A percentile compares a stretch with the other conserved stretches of the same genome.
Conservation (phyloP, 148 eudicot genomes). For the Rhododendron kiyosumense region DNA sequence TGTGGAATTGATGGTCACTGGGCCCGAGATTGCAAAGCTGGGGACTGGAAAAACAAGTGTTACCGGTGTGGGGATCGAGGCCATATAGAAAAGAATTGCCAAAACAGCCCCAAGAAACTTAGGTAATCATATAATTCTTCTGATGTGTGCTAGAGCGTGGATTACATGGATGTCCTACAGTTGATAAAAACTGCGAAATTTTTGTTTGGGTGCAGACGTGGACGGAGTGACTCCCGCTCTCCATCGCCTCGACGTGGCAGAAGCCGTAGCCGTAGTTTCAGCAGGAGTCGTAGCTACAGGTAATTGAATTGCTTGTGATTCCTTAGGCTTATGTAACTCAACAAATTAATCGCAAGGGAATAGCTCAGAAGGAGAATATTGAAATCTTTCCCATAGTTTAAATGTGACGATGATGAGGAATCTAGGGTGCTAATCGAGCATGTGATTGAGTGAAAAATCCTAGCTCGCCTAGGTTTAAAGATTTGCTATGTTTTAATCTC, state of each 20-base stretch:
- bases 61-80: slow-evolving; percentile 79
- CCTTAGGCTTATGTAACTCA: background rate
- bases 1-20: slow-evolving; percentile 98
- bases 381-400: background rate
- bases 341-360: background rate
- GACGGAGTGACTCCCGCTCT: slow-evolving; percentile 53
- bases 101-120: slow-evolving; percentile 61
- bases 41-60: slow-evolving; percentile 86
- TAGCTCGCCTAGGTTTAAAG: too few relatives aligned
- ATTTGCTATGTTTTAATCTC: too few relatives aligned
- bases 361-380: background rate
- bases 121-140: slow-evolving; percentile 16
- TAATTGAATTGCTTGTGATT: slow-evolving; percentile 5
- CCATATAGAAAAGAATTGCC: slow-evolving; percentile 68
- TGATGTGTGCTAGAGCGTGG: background rate
- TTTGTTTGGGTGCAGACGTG: slow-evolving; percentile 29
- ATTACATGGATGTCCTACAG: too few relatives aligned
- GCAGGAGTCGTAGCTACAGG: slow-evolving; percentile 79
- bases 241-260: slow-evolving; percentile 51
- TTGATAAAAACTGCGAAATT: background rate
- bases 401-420: background rate
- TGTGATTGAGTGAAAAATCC: background rate
- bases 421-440: background rate
- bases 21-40: slow-evolving; percentile 95
- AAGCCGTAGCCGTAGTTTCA: slow-evolving; percentile 44